These are phyloP conservation scores for Syncephalastrum sp. DNA, from an alignment of 371 early-diverging fungal genomes.

Conservation along the genomic window DNA sequence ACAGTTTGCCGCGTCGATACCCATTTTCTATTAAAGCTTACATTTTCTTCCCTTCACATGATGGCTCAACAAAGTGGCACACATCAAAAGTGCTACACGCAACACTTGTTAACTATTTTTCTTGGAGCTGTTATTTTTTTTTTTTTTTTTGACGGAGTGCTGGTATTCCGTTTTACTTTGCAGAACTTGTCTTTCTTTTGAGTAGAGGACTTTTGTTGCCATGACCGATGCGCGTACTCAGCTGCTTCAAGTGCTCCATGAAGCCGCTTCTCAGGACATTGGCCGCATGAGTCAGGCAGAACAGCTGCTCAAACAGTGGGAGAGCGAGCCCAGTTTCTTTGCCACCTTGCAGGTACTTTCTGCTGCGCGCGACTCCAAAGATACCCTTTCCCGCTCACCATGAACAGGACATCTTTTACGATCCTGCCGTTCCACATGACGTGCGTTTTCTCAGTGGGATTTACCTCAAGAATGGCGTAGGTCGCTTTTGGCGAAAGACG, in stretches of 20 bases:
- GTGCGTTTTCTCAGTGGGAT: conserved; percentile 81
- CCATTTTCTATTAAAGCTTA: too few species aligned
- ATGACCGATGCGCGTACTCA: conserved; percentile 62
- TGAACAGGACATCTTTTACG: conserved; percentile 76
- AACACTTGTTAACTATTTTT: too few species aligned
- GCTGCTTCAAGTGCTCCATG: conserved; percentile 54
- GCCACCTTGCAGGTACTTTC: conserved; percentile 66
- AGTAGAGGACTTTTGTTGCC: background rate
- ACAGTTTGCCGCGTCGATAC: too few species aligned
- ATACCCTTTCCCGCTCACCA: background rate
- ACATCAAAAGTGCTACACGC: too few species aligned
- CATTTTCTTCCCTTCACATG: too few species aligned
- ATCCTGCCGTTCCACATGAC: conserved; percentile 57
- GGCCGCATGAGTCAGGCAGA: conserved; percentile 67
- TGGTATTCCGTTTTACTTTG: too few species aligned
- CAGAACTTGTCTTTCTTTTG: too few species aligned
- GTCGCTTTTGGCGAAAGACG: conserved; percentile 85
- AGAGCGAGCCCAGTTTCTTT: conserved; percentile 70
- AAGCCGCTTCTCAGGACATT: conserved; percentile 72
- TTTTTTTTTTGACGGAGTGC: too few species aligned
- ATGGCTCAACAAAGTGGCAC: too few species aligned
- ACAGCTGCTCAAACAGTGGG: conserved; percentile 74
- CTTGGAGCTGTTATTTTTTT: too few species aligned
- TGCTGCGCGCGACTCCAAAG: background rate
- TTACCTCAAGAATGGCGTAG: conserved; percentile 86